Conservation (phyloP, 1,284 basidiomycete genomes). For the Bothia castanella region DNA sequence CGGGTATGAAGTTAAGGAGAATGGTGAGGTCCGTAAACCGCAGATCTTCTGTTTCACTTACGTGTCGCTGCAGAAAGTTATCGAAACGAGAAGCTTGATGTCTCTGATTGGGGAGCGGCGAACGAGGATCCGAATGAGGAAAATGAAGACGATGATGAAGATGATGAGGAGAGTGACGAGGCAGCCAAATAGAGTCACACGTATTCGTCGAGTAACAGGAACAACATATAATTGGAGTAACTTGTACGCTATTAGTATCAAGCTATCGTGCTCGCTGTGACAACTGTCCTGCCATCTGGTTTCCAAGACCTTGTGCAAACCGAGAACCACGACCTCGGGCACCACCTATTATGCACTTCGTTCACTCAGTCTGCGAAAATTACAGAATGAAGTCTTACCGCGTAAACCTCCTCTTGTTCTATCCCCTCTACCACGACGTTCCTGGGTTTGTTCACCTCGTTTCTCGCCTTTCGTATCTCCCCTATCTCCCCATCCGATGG, state of each 20-base stretch:
- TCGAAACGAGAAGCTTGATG: conserved; percentile 65
- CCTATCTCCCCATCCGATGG: conserved; percentile 64
- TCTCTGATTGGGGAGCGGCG: conserved; percentile 56
- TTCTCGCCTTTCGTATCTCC: conserved; percentile 72
- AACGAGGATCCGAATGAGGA: conserved; percentile 32
- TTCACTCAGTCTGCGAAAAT: conserved; percentile 1
- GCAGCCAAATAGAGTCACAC: conserved; percentile 2
- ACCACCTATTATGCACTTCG: conserved; percentile 41
- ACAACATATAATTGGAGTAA: conserved; percentile 5
- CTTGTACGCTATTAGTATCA: neutral
- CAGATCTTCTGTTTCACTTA: neutral
- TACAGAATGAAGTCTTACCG: conserved; percentile 38
- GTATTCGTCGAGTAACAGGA: neutral
- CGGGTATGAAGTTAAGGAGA: conserved; percentile 76
- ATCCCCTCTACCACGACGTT: conserved; percentile 68
- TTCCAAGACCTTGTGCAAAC: conserved; percentile 76
- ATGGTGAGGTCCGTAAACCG: conserved; percentile 46
- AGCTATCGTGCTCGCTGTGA: conserved; percentile 22
- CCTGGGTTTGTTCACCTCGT: conserved; percentile 70
- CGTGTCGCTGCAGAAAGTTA: conserved; percentile 39
- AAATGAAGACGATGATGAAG: conserved; percentile 30
- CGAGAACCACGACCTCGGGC: conserved; percentile 66
- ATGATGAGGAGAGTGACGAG: conserved; percentile 12
- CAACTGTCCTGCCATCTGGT: conserved; percentile 56
- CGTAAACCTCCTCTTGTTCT: conserved; percentile 47